Percentiles rank a stretch among this genome's conserved stretches.
phyloP scores from a whole-genome alignment of 768 basidiomycete genomes.

The Mycena maculata region DNA sequence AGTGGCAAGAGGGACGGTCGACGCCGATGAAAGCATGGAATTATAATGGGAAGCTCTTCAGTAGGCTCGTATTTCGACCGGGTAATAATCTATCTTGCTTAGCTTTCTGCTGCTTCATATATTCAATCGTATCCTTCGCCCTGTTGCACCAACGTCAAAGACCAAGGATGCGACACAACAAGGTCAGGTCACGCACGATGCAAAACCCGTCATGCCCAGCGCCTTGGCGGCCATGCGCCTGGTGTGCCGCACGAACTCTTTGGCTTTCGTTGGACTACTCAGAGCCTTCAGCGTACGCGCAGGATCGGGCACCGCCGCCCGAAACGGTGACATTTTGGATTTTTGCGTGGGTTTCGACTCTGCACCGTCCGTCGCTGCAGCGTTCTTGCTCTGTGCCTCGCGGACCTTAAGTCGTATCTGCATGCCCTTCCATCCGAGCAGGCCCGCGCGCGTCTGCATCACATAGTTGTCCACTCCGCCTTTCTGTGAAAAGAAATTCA shows the following conservation, averaged over 20 bases:
- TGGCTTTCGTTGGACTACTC: background rate
- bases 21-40: background rate
- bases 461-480: slow-evolving; percentile 82
- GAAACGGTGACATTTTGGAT: background rate
- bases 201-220: slow-evolving; percentile 40
- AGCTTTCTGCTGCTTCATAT: slow-evolving; percentile 29
- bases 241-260: slow-evolving; percentile 34
- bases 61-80: slow-evolving; percentile 3
- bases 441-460: slow-evolving; percentile 54
- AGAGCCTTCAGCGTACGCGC: slow-evolving; percentile 10
- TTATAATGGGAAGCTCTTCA: slow-evolving; percentile 27
- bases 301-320: background rate
- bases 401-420: slow-evolving; percentile 56
- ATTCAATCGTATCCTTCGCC: slow-evolving; percentile 42
- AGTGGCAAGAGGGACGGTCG: background rate
- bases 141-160: slow-evolving; percentile 18
- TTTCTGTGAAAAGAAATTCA: slow-evolving; percentile 51
- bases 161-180: background rate
- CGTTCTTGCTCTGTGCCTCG: slow-evolving; percentile 32
- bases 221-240: slow-evolving; percentile 44
- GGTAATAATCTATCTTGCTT: slow-evolving; percentile 25
- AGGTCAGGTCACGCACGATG: slow-evolving; percentile 40
- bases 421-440: slow-evolving; percentile 60
- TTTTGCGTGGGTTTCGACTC: background rate
- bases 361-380: background rate